Conservation (phyloP, 2,329 filamentous ascomycete genomes). For the Lomentospora prolificans region DNA sequence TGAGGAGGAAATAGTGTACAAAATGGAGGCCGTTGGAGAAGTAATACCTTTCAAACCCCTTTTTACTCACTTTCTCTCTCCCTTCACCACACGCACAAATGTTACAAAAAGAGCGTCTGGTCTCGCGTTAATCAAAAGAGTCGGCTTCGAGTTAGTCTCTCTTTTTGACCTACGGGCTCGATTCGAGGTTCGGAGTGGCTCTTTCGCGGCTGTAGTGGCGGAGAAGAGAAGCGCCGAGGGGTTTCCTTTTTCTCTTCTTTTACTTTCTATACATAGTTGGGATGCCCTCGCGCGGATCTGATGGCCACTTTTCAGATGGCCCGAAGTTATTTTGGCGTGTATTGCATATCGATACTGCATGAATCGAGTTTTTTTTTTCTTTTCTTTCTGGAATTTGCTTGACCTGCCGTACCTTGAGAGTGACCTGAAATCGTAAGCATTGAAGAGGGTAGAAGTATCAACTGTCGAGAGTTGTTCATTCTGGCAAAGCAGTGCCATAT, state of each 20-base stretch:
- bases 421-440: too few relatives aligned
- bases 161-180: not conserved
- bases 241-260: not conserved
- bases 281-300: not conserved
- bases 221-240: not conserved
- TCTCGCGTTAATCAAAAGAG: not conserved
- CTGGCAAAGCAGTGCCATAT: too few relatives aligned
- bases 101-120: not conserved
- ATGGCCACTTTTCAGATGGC: not conserved
- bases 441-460: too few relatives aligned
- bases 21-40: not conserved
- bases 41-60: not conserved
- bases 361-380: conserved; percentile 7
- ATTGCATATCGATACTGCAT: conserved; percentile 8
- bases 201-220: not conserved
- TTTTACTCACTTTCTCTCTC: not conserved
- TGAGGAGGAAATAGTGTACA: not conserved
- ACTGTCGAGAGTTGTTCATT: too few relatives aligned
- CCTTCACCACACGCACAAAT: too few relatives aligned
- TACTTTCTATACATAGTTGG: conserved; percentile 4
- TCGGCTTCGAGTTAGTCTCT: not conserved
- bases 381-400: conserved; percentile 8
- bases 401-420: too few relatives aligned
- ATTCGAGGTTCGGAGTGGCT: not conserved
- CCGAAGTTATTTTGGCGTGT: conserved; percentile 5